phyloP scores from a whole-genome alignment of 108 stramenopile species.

The Skeletonema potamos region DNA sequence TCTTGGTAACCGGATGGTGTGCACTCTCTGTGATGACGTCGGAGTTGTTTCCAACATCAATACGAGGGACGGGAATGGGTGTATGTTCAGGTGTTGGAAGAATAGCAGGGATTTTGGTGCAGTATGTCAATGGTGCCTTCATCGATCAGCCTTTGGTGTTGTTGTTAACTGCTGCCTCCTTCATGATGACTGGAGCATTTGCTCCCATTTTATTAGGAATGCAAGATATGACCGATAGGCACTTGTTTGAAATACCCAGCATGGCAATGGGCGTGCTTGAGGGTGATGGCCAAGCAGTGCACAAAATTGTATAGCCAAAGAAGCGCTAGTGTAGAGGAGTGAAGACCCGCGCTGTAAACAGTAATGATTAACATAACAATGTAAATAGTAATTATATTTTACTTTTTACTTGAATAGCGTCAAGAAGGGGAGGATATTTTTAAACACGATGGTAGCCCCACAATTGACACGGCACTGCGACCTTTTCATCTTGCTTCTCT shows the following conservation, averaged over 20 bases:
- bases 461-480: neutral
- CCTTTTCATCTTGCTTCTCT: neutral
- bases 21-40: constrained; percentile 9
- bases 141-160: neutral
- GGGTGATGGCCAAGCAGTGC: constrained; percentile 4
- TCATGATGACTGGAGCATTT: neutral
- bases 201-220: neutral
- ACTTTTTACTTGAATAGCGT: neutral
- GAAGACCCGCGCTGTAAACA: too few relatives aligned
- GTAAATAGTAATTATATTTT: neutral
- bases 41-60: constrained; percentile 5
- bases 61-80: constrained; percentile 11
- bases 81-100: neutral
- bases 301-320: neutral
- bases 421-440: neutral
- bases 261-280: neutral
- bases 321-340: neutral
- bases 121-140: constrained; percentile 7
- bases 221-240: neutral
- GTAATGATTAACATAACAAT: neutral
- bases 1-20: constrained; percentile 9
- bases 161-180: neutral
- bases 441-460: neutral
- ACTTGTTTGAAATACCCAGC: neutral
- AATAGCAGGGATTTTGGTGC: neutral